phyloP scores from a whole-genome alignment of 2,329 filamentous ascomycete species.

The Clonostachys sp. region DNA sequence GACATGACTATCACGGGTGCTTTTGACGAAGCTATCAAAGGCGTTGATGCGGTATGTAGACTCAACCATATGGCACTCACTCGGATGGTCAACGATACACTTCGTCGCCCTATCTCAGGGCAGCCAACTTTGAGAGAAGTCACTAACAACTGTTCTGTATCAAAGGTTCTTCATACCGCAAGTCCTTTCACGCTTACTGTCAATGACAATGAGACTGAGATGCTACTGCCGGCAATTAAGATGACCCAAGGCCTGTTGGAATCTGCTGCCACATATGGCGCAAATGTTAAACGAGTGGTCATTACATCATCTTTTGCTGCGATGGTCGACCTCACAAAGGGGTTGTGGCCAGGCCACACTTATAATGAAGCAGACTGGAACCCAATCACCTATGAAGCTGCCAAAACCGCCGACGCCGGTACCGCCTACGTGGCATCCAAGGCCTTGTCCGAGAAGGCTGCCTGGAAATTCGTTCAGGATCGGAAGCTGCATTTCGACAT shows the following conservation, averaged over 20 bases:
- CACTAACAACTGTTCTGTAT: too few relatives aligned
- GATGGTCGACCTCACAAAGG: not conserved
- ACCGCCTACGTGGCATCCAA: not conserved
- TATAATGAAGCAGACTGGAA: not conserved
- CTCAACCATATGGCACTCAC: too few relatives aligned
- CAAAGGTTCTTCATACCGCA: too few relatives aligned
- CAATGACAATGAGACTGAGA: too few relatives aligned
- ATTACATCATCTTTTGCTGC: not conserved
- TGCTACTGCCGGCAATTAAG: too few relatives aligned
- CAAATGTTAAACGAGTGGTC: not conserved
- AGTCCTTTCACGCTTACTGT: too few relatives aligned
- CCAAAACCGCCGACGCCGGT: not conserved
- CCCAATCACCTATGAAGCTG: not conserved
- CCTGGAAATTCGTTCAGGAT: not conserved
- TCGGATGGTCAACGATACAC: too few relatives aligned
- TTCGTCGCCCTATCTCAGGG: too few relatives aligned
- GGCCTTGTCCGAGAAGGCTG: not conserved
- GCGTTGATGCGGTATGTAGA: not conserved
- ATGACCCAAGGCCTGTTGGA: too few relatives aligned
- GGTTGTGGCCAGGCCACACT: not conserved
- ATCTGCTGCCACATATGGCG: not conserved
- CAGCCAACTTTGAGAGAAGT: too few relatives aligned
- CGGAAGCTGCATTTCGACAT: too few relatives aligned
- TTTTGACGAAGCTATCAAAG: slow-evolving; percentile 18
- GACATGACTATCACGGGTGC: slow-evolving; percentile 20